phyloP scores from a whole-genome alignment of 495 filamentous ascomycete species.

The Chlorociboria aeruginascens region DNA sequence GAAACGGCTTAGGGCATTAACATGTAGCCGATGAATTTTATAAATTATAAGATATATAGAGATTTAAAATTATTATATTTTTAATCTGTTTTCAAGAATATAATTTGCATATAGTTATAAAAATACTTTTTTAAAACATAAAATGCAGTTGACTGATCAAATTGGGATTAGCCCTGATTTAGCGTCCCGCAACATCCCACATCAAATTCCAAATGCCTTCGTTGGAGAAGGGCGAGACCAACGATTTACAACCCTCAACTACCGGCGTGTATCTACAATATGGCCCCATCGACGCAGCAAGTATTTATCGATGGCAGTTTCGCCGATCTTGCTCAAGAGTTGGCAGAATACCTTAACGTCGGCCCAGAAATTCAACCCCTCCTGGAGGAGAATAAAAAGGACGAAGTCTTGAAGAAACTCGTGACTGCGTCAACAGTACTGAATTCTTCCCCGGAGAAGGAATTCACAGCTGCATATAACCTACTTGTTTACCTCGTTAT shows the following conservation, averaged over 20 bases:
- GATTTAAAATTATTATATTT: too few relatives aligned
- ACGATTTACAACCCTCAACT: not conserved
- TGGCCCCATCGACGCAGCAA: constrained; percentile 14
- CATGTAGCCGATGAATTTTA: too few relatives aligned
- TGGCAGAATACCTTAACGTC: constrained; percentile 44
- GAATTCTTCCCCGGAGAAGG: constrained; percentile 82
- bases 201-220: too few relatives aligned
- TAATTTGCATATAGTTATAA: too few relatives aligned
- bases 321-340: constrained; percentile 77
- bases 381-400: constrained; percentile 60
- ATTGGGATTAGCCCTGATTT: too few relatives aligned
- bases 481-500: constrained; percentile 85
- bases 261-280: constrained; percentile 1
- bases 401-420: constrained; percentile 81
- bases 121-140: too few relatives aligned
- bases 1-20: too few relatives aligned
- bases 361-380: constrained; percentile 60
- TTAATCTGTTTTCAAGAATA: too few relatives aligned
- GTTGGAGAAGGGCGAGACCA: not conserved
- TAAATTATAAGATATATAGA: too few relatives aligned
- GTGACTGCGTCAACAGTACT: constrained; percentile 60
- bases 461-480: constrained; percentile 91
- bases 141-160: too few relatives aligned
- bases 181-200: too few relatives aligned
- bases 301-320: constrained; percentile 87